These are phyloP conservation scores for Xylariales sp. DNA, from an alignment of 2,329 filamentous ascomycete genomes.

Conservation along the genomic window DNA sequence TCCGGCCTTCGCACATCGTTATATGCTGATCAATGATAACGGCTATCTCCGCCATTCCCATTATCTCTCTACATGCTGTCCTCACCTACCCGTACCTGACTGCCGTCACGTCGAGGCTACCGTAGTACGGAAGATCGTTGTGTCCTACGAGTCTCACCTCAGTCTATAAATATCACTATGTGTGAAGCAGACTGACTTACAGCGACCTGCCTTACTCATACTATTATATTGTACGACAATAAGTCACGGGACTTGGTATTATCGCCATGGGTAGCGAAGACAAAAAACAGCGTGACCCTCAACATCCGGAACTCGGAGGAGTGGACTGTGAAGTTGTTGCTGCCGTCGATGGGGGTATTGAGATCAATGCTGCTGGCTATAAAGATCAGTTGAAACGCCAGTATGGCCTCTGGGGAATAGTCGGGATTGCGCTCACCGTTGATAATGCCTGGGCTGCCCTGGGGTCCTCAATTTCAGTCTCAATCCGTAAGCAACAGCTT, in stretches of 20 bases:
- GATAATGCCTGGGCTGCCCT: conserved; percentile 75
- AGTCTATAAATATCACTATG: neutral
- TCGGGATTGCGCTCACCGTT: conserved; percentile 69
- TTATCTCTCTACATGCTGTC: conserved; percentile 1
- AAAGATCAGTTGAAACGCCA: conserved; percentile 72
- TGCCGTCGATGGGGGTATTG: conserved; percentile 53
- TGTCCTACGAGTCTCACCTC: neutral
- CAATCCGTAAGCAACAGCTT: conserved; percentile 54
- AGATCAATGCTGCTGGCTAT: conserved; percentile 74
- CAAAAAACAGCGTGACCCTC: conserved; percentile 24
- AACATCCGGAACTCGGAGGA: conserved; percentile 42
- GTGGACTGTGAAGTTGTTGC: conserved; percentile 51
- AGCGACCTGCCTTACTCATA: neutral
- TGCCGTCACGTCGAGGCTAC: neutral
- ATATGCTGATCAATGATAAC: conserved; percentile 5
- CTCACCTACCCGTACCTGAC: neutral
- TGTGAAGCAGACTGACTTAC: neutral
- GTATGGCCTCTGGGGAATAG: conserved; percentile 69
- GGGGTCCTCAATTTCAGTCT: conserved; percentile 69
- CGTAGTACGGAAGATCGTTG: neutral
- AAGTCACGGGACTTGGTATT: neutral
- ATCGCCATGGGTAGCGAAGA: conserved; percentile 21
- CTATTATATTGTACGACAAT: neutral
- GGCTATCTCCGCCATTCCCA: neutral
- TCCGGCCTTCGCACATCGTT: neutral